Evolutionary conservation across 2,329 filamentous ascomycete species (phyloP).

Genomic region (Penicillium glabrum): DNA sequence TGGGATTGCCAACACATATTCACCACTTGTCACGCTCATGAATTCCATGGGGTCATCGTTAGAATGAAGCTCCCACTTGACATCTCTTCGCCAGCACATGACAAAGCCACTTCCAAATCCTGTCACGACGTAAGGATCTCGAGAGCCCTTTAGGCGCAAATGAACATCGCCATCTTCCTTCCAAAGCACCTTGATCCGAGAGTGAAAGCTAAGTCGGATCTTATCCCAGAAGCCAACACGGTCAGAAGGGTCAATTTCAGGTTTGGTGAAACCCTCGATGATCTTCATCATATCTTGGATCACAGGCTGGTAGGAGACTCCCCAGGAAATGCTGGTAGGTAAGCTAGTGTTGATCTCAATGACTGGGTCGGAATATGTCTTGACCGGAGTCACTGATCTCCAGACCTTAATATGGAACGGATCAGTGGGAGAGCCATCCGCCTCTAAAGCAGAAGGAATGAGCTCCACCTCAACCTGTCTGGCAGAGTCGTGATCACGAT

Average conservation of each 20-base stretch:
- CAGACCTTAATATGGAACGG: constrained; percentile 83
- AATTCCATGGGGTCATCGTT: constrained; percentile 87
- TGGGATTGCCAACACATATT: constrained; percentile 90
- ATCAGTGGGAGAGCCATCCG: constrained; percentile 57
- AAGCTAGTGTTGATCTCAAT: constrained; percentile 91
- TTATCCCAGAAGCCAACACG: constrained; percentile 98
- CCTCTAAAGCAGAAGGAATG: constrained; percentile 65
- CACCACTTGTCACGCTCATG: constrained; percentile 93
- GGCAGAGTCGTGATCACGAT: constrained; percentile 74
- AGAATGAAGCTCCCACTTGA: constrained; percentile 80
- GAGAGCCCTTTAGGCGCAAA: constrained; percentile 79
- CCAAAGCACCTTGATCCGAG: constrained; percentile 84
- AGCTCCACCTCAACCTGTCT: constrained; percentile 80
- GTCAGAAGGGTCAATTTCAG: constrained; percentile 89
- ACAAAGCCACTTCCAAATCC: constrained; percentile 92
- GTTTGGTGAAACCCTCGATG: constrained; percentile 95
- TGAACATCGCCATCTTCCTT: constrained; percentile 95
- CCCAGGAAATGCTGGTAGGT: constrained; percentile 94
- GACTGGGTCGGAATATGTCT: constrained; percentile 90
- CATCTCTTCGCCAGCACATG: constrained; percentile 98
- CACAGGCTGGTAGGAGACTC: constrained; percentile 93
- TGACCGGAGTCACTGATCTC: constrained; percentile 89
- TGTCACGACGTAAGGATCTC: constrained; percentile 91
- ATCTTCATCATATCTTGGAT: constrained; percentile 99
- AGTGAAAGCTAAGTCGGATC: constrained; percentile 91